Evolutionary conservation across 2,329 filamentous ascomycete genomes (phyloP), one percentile per base, ranked within the genome.

Genomic region (Clathrospora elynae): DNA sequence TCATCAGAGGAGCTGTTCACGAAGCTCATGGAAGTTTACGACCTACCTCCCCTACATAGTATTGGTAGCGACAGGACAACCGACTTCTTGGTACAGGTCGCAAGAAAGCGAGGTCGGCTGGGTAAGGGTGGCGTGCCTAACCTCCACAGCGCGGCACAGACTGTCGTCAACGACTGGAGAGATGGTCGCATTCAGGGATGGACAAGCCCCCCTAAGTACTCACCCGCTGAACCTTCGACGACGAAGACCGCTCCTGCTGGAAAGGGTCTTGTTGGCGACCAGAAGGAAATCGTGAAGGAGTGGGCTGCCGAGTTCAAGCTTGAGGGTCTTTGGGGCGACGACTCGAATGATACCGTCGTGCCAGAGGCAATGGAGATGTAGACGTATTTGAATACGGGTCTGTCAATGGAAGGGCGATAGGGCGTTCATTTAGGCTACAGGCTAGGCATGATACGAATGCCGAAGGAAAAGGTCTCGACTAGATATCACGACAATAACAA

Each of bases 291-390:
- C 68, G 90, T 97, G 41, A 88, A 86, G 8, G 86, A 95, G 68
- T 95, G 92, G 90, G 88, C 91, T 6, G 84, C 88, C 61, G 92
- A 97, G 72, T 97, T 99, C 73, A 91, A 92, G 75, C 79, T 99
- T 6, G 93, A 96, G 50, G 93, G 90, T 2, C 74, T 99, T 10
- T 97, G 88, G 87, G 90, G 88, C 8, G 85, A 90, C 65, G 83
- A 75, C 68, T 25, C 53, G 16, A 52, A 42, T 23, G 51, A 66
- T 61, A 48, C 35, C 35, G 71, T 70, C 25, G 64, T 53, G 31
- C 70, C 46, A 26, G 67, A 68, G 42, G 59, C 62, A 22, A 71
- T 71, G 68, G 68, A 71, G 41, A 46, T 55, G 40, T 61, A 51
- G 38, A 33, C 45, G 32, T 46, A 24, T 44, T 43, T 26, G 37